A percentile compares a stretch with the other conserved stretches of the same genome.
These are phyloP conservation scores for Brassica rapa DNA, from an alignment of 345 rosid genomes.

Conservation along the genomic window DNA sequence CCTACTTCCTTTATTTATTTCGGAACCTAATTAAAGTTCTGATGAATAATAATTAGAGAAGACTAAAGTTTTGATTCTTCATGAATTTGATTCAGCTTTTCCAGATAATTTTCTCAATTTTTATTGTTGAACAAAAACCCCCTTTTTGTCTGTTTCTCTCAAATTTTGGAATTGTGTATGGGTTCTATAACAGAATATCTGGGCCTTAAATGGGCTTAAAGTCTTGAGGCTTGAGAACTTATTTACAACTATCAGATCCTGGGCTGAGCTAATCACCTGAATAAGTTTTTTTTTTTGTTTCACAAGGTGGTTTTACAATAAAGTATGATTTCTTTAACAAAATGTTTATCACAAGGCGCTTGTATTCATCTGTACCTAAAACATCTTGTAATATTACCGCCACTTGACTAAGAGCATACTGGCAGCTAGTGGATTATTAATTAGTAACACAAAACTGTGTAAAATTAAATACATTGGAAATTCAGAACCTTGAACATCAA, in stretches of 20 bases:
- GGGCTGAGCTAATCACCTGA: not conserved
- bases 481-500: not conserved
- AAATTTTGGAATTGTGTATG: not conserved
- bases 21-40: conserved; percentile 31
- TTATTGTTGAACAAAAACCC: conserved; percentile 3
- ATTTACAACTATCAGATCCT: not conserved
- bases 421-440: not conserved
- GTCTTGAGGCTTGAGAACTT: not conserved
- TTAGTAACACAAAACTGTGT: not conserved
- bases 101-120: conserved; percentile 10
- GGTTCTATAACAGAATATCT: not conserved
- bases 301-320: not conserved
- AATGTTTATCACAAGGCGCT: not conserved
- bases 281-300: not conserved
- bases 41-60: conserved; percentile 27
- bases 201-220: conserved; percentile 1
- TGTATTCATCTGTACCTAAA: too few relatives aligned
- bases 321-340: not conserved
- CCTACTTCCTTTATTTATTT: not conserved
- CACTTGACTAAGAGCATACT: not conserved
- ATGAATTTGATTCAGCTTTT: conserved; percentile 37
- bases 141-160: not conserved
- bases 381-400: not conserved
- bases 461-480: not conserved
- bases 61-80: conserved; percentile 36